Conservation (phyloP, 2,329 filamentous ascomycete species). For the Aspergillus sp. region DNA sequence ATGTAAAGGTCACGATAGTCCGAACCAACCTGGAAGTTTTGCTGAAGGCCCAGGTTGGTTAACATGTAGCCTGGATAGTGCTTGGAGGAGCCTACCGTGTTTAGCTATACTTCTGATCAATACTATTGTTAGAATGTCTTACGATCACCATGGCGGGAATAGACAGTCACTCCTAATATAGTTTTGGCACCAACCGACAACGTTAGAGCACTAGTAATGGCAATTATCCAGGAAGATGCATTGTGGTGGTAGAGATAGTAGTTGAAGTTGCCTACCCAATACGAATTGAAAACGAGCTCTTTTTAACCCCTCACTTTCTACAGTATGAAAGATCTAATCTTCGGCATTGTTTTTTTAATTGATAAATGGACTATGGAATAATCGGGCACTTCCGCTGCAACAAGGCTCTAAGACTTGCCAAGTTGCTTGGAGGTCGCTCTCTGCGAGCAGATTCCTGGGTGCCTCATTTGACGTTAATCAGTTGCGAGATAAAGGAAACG, state of each 20-base stretch:
- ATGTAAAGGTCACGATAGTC: conserved; percentile 78
- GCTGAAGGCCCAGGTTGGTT: conserved; percentile 6
- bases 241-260: not conserved
- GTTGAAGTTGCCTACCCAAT: not conserved
- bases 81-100: not conserved
- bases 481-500: not conserved
- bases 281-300: not conserved
- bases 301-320: not conserved
- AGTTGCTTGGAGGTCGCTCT: not conserved
- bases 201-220: not conserved
- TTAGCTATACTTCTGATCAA: not conserved
- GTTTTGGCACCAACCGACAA: not conserved
- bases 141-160: conserved; percentile 7
- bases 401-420: not conserved
- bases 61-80: conserved; percentile 2
- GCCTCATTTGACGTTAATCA: not conserved
- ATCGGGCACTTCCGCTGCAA: not conserved
- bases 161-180: not conserved
- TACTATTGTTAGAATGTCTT: not conserved
- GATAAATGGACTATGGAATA: not conserved
- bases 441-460: not conserved
- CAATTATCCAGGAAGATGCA: not conserved
- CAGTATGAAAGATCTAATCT: not conserved
- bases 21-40: conserved; percentile 68
- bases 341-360: not conserved